Evolutionary conservation across 78 protist genomes (phyloP).

Genomic region (Dictyostelium firmibasis): DNA sequence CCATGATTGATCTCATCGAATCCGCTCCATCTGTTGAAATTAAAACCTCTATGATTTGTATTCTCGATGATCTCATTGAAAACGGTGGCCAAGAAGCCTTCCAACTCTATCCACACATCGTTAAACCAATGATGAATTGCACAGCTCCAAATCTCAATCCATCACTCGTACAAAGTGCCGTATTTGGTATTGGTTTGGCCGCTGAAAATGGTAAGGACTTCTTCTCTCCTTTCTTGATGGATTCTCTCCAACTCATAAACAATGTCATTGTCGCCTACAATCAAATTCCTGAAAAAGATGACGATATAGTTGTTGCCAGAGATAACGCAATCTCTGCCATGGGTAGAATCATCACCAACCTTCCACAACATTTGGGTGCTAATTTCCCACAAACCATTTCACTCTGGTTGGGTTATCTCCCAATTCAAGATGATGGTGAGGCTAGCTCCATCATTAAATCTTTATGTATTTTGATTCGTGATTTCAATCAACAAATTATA

Average conservation of each 20-base stretch:
- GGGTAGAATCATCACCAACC: conserved; percentile 69
- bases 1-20: neutral
- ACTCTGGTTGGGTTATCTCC: neutral
- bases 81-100: conserved; percentile 47
- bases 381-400: neutral
- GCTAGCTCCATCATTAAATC: neutral
- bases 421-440: conserved; percentile 41
- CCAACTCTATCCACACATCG: conserved; percentile 46
- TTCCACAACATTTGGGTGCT: neutral
- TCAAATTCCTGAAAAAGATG: neutral
- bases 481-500: neutral
- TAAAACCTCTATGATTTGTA: conserved; percentile 86
- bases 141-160: neutral
- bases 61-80: conserved; percentile 89
- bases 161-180: conserved; percentile 88
- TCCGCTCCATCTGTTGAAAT: neutral
- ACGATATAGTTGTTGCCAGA: neutral
- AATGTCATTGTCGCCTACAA: neutral
- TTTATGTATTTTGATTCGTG: neutral
- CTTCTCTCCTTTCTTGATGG: conserved; percentile 12
- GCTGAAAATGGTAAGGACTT: conserved; percentile 82
- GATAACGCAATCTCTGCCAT: conserved; percentile 89
- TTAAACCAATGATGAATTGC: neutral
- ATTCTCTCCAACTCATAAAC: conserved; percentile 12
- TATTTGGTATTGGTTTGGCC: conserved; percentile 86